These are phyloP conservation scores for Penicillium atrosanguineum DNA, from an alignment of 495 filamentous ascomycete genomes.

Conservation along the genomic window DNA sequence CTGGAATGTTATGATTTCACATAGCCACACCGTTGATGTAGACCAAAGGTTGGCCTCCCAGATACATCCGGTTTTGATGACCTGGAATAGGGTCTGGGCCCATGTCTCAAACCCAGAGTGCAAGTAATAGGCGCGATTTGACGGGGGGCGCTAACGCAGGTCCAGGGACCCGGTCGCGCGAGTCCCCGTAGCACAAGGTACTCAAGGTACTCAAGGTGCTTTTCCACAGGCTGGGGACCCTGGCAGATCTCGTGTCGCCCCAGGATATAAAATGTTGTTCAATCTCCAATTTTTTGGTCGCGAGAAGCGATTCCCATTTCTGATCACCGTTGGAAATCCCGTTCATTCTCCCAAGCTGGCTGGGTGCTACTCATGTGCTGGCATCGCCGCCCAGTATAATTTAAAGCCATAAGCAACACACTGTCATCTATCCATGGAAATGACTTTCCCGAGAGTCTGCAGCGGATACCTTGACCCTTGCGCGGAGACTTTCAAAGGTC, in stretches of 20 bases:
- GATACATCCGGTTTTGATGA: neutral
- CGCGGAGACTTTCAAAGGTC: neutral
- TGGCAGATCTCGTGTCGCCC: slow-evolving; percentile 10
- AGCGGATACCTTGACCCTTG: neutral
- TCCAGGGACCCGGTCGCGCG: slow-evolving; percentile 9
- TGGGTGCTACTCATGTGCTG: neutral
- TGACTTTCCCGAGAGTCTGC: neutral
- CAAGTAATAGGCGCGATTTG: neutral
- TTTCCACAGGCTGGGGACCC: slow-evolving; percentile 21
- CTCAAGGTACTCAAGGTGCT: slow-evolving; percentile 6
- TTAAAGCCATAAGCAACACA: neutral
- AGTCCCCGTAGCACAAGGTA: slow-evolving; percentile 28
- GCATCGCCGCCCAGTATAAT: neutral
- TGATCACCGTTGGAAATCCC: neutral
- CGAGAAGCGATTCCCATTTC: neutral
- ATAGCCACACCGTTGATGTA: slow-evolving; percentile 30
- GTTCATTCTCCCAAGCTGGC: neutral
- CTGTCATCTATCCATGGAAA: neutral
- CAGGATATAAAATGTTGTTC: slow-evolving; percentile 6
- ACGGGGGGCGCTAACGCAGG: slow-evolving; percentile 14
- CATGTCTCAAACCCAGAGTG: neutral
- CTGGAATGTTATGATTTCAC: slow-evolving; percentile 93
- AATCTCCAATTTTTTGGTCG: neutral
- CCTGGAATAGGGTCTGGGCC: neutral
- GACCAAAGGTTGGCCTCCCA: neutral